Base-by-base conservation (phyloP, 2,329 filamentous ascomycete species). In the Neonectria sp. region DNA sequence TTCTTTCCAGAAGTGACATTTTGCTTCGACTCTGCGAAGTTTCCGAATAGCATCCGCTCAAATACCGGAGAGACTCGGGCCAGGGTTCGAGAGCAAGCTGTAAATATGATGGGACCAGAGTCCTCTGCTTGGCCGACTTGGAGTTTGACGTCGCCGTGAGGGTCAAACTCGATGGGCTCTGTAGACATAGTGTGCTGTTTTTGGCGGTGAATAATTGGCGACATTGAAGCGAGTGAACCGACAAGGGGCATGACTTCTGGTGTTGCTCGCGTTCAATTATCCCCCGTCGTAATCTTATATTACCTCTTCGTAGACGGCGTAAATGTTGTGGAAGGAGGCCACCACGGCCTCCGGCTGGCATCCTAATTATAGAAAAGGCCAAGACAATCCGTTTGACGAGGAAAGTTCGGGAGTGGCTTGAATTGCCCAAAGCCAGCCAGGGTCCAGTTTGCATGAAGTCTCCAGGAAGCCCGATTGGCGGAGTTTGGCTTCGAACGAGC, bases 41-140 rank as follows among this genome's bases (percentile, higher is more conserved):
- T 57, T 6, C 77, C 75, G 43, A 73, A 73, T 0, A 79, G 68
- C 78, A 79, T 77, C 1, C 69, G 67, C 12, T 72, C 75, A 55
- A 78, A 77, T 2, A 79, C 76, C 0, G 73, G 63, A 2, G 76
- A 79, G 3, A 68, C 71, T 8, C 78, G 69, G 2, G 74, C 70
- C 3, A 79, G 56, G 0, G 77, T 65, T n/a, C 74, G 71, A 0
- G 77, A 78, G 53, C 75, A 79, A 2, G 75, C 75, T 2, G 69
- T 62, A 24, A 76, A 77, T 15, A 63, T 48, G 29, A 61, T 51
- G 25, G 31, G 51, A 6, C 48, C 40, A 6, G 52, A 27, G 6
- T 55, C 35, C 8, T 57, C 48, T 29, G 4, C 31, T 7, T 45
- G 52, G 25, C 69, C 59, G 24, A 68, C 64, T 29, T 68, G 52